Conservation (phyloP, 2,329 filamentous ascomycete genomes). For the Exophiala lecanii-corni region DNA sequence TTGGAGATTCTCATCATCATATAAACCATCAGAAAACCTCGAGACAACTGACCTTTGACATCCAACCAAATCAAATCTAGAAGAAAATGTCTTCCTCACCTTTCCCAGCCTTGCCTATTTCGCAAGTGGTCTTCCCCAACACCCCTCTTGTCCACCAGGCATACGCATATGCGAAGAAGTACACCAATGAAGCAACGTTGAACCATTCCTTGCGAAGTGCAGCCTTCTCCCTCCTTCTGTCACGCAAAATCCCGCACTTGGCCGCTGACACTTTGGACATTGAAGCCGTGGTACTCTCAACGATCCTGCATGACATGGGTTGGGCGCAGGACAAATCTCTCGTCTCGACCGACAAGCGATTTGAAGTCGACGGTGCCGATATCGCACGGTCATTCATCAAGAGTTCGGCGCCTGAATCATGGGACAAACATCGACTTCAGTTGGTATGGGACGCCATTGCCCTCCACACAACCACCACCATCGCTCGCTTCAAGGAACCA, state of each 20-base stretch:
- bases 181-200: slow-evolving; percentile 13
- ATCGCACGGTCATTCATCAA: slow-evolving; percentile 38
- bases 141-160: slow-evolving; percentile 14
- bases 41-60: too few species aligned
- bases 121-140: slow-evolving; percentile 33
- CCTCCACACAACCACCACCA: slow-evolving; percentile 28
- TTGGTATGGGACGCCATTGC: slow-evolving; percentile 49
- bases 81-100: too few species aligned
- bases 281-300: slow-evolving; percentile 15
- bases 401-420: slow-evolving; percentile 23
- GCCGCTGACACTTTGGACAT: slow-evolving; percentile 27
- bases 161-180: slow-evolving; percentile 11
- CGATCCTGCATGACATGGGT: slow-evolving; percentile 30
- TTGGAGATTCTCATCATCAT: too few species aligned
- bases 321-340: slow-evolving; percentile 36
- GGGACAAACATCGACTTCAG: slow-evolving; percentile 41
- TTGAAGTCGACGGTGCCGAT: slow-evolving; percentile 49
- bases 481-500: slow-evolving; percentile 27
- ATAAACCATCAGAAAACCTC: too few species aligned
- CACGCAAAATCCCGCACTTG: slow-evolving; percentile 21
- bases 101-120: slow-evolving; percentile 34
- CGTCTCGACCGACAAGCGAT: slow-evolving; percentile 43
- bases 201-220: slow-evolving; percentile 20
- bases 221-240: slow-evolving; percentile 38
- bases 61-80: too few species aligned